Evolutionary conservation across 345 rosid genomes (phyloP), one percentile per base, ranked within the genome.

Genomic region (Melastoma malabathricum): DNA sequence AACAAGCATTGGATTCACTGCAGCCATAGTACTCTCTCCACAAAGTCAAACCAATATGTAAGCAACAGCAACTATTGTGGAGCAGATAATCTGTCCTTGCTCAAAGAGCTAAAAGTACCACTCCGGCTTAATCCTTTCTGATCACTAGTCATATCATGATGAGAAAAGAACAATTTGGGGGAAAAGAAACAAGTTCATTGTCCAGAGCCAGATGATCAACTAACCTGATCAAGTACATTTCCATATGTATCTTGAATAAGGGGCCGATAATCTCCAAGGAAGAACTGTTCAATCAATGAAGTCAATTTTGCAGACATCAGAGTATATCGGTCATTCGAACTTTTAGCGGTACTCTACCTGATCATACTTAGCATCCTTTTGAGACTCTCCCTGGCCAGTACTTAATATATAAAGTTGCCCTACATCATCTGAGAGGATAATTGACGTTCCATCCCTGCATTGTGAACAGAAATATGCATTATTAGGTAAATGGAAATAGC

Each of bases 381-480:
- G 95, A 25, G 95, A 85, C 65, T 93, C 97, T 43, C 99, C 99
- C 75, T 93, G 94, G 68, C 97, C 99, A 29, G 99, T 93, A 75
- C 70, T 83, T 66, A 93, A 66, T 61, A 83, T 61, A 60, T 93
- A 83, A 52, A 88, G 67, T 62, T 93, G 99, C 52, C 99, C 99
- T 64, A 88, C 99, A 75, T 93, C 97, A 70, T 93, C 99, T 47
- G 99, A 93, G 65, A 93, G 99, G 70, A 85, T 78, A 58, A 93
- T 76, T 50, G 95, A 88, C 2, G 99, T 83, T 46, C 99, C 97
- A 62, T 93, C 99, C 90, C 97, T 93, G 59, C 39, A 39, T 27
- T 34, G 6, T 34, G 41, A 51, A 56, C 53, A 60, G 46, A 29
- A 16, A 29, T 15, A 56, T 52, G 45, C 44, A 57, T 51, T 56